phyloP scores from a whole-genome alignment of 208 protist species.

The Wallacemonas sp. region DNA sequence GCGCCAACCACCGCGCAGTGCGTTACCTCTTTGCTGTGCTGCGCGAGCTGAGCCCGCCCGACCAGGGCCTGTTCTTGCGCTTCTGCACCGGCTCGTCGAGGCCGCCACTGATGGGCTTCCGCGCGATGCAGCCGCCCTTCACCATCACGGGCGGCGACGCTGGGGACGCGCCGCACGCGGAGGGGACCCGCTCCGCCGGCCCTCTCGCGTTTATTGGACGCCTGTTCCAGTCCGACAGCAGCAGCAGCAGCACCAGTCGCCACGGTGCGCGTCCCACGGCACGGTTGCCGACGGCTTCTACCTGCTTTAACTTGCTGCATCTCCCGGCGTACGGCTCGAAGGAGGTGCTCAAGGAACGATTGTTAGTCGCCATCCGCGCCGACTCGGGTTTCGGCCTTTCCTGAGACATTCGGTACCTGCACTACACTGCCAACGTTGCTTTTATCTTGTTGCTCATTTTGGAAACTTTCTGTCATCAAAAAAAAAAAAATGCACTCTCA shows the following conservation, averaged over 20 bases:
- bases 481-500: too few relatives aligned
- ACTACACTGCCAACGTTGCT: too few relatives aligned
- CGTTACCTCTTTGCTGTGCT: conserved; percentile 43
- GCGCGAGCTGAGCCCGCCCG: conserved; percentile 16
- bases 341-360: conserved; percentile 32
- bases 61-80: conserved; percentile 28
- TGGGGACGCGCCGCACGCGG: not conserved
- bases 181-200: not conserved
- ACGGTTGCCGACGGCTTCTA: conserved; percentile 43
- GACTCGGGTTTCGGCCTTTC: conserved; percentile 45
- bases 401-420: not conserved
- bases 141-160: conserved; percentile 28
- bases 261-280: not conserved
- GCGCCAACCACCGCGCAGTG: conserved; percentile 24
- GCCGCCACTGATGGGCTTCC: conserved; percentile 58
- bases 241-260: not conserved
- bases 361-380: conserved; percentile 17
- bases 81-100: conserved; percentile 39
- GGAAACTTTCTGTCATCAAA: too few relatives aligned
- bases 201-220: not conserved
- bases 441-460: too few relatives aligned
- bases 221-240: not conserved
- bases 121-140: conserved; percentile 41
- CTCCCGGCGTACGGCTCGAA: conserved; percentile 33
- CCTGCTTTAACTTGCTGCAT: conserved; percentile 70